Evolutionary conservation across 768 basidiomycete genomes (phyloP), one percentile per base, ranked within the genome.

Genomic region (Dioszegia crocea): DNA sequence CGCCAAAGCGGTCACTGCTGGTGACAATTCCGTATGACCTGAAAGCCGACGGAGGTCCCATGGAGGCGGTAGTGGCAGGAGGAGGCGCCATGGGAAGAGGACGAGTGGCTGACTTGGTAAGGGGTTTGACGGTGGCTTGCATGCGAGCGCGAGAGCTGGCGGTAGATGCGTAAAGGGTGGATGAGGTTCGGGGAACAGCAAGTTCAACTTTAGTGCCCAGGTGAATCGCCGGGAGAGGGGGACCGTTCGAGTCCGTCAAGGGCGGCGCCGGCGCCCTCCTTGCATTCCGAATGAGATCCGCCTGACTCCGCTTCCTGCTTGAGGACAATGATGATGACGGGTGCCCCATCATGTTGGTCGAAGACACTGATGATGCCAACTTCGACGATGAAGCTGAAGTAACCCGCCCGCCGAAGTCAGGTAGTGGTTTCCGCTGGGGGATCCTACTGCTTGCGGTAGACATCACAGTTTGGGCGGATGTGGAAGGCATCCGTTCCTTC

Each of bases 61-160:
- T 54, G 19, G 56, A 38, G 9, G 60, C 27, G 4, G 63, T 14
- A 6, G 54, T 43, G 4, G 19, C 23, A 8, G 47, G 24, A 21
- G 44, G 54, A 24, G 57, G 60, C 2, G 30, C 50, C 47, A 54
- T 26, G 1, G 62, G 57, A 19, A 59, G 48, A n/a, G 62, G 59
- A 1, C 58, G 54, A 27, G 50, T 11, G 10, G 62, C 23, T 16
- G 41, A 52, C 27, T 53, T 53, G 5, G 51, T 2, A 36, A 19
- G 6, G 16, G 71, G 71, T 47, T 60, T 61, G 41, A 73, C 58
- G 41, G 71, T 73, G 24, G 71, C 68, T 56, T 73, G 71, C 71
- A 73, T 73, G 40, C 71, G 49, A 2, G 71, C 71, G 0, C 68
- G 50, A 3, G 69, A 70, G 33, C 66, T 66, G 4, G 68, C 68